phyloP scores from a whole-genome alignment of 1,284 basidiomycete species.

The Apiotrichum siamense region DNA sequence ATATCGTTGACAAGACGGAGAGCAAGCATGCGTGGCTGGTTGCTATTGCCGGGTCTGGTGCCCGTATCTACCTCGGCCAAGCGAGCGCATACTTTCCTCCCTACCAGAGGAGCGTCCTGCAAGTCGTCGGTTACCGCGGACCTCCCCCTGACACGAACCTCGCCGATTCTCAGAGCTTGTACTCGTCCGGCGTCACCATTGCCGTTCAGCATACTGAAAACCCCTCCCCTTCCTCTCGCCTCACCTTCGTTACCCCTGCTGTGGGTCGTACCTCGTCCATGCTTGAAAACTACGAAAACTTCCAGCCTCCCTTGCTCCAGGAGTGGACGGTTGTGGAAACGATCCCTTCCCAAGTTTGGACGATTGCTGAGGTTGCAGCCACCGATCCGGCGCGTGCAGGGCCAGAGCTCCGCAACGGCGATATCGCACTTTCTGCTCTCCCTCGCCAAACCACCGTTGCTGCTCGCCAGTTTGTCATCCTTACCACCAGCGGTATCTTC shows the following conservation, averaged over 20 bases:
- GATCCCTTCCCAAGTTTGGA: constrained; percentile 75
- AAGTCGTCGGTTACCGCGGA: constrained; percentile 13
- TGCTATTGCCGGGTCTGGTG: constrained; percentile 63
- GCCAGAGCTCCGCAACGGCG: constrained; percentile 16
- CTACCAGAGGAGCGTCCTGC: constrained; percentile 5
- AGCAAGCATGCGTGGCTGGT: constrained; percentile 61
- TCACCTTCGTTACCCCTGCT: constrained; percentile 31
- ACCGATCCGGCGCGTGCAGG: constrained; percentile 26
- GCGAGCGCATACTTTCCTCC: background rate
- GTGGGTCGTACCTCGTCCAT: constrained; percentile 30
- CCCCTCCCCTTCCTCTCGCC: constrained; percentile 19
- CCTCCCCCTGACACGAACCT: constrained; percentile 29
- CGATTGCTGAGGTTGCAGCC: constrained; percentile 53
- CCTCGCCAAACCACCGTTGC: constrained; percentile 27
- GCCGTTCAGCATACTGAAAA: constrained; percentile 26
- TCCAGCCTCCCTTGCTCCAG: constrained; percentile 24
- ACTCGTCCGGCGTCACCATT: constrained; percentile 39
- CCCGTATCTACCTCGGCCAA: constrained; percentile 13
- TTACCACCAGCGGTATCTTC: constrained; percentile 36
- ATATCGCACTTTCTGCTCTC: constrained; percentile 29
- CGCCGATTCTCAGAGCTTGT: constrained; percentile 26
- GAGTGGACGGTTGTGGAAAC: constrained; percentile 49
- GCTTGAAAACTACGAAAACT: constrained; percentile 35
- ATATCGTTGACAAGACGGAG: constrained; percentile 43
- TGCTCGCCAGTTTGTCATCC: constrained; percentile 34